Evolutionary conservation across 108 stramenopile genomes (phyloP), one percentile per base, ranked within the genome.

Genomic region (Epipyxis sp.): DNA sequence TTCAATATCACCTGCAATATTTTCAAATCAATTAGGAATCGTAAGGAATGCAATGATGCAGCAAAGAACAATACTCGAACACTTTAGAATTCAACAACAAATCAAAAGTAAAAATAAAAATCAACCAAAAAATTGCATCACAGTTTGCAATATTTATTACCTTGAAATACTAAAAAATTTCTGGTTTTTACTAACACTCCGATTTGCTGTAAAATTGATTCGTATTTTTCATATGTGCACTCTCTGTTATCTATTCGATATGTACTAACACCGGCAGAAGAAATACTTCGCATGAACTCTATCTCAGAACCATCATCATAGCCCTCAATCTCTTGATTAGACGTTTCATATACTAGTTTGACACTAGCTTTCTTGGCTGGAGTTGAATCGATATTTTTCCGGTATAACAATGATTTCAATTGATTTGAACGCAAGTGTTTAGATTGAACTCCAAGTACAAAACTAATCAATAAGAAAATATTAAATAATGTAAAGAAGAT

Each of bases 111-210:
- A n/a, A n/a, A n/a, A n/a, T n/a, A n/a, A n/a, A n/a, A n/a, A n/a
- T n/a, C n/a, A n/a, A n/a, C n/a, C n/a, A n/a, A n/a, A n/a, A n/a
- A n/a, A n/a, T n/a, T n/a, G n/a, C n/a, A n/a, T n/a, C n/a, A n/a
- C n/a, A n/a, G n/a, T n/a, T n/a, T n/a, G n/a, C n/a, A n/a, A n/a
- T n/a, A n/a, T n/a, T n/a, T n/a, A n/a, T n/a, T n/a, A n/a, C 98
- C 98, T 78, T 96, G 95, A 85, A 99, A 99, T 29, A 99, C 97
- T 32, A 99, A 82, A 84, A 99, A 99, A 86, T 99, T 98, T n/a
- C 97, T 87, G 1, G 95, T 95, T 80, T 95, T 95, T 80, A 95
- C 88, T 59, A 97, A 85, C 10, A 99, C 95, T n/a, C 96, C 96
- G 81, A 99, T 97, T 16, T 42, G 37, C 69, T 69, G 59, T 30